Evolutionary conservation across 108 stramenopile species (phyloP).

Genomic region (Schizochytrium sp.): DNA sequence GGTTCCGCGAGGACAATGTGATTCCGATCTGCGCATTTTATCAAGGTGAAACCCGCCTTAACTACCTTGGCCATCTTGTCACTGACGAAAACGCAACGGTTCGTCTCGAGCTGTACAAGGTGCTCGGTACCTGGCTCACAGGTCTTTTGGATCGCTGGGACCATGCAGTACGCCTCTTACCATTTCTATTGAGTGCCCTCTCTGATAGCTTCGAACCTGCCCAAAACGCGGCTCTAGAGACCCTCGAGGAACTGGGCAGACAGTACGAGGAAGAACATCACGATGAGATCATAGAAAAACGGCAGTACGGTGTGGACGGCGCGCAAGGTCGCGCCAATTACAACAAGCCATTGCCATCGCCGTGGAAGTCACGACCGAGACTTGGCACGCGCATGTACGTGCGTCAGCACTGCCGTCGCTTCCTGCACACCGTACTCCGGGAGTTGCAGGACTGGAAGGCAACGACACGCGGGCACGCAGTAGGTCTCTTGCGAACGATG

Average conservation of each 20-base stretch:
- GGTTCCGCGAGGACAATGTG: constrained; percentile 56
- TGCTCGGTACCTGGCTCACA: constrained; percentile 45
- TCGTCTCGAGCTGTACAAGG: constrained; percentile 20
- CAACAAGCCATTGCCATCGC: neutral
- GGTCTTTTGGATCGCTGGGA: constrained; percentile 47
- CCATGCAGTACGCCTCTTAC: constrained; percentile 50
- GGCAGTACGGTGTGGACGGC: constrained; percentile 29
- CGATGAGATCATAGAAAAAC: constrained; percentile 25
- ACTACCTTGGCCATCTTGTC: constrained; percentile 41
- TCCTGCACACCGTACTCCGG: constrained; percentile 39
- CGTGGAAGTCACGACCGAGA: constrained; percentile 29
- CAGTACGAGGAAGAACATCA: constrained; percentile 32
- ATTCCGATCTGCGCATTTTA: constrained; percentile 50
- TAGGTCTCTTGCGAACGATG: neutral
- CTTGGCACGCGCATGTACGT: constrained; percentile 47
- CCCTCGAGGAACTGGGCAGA: constrained; percentile 3
- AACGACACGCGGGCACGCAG: neutral
- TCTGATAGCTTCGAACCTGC: constrained; percentile 27
- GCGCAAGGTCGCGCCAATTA: neutral
- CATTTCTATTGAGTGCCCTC: constrained; percentile 44
- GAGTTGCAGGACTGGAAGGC: constrained; percentile 31
- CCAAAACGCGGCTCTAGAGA: neutral
- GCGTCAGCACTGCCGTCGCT: constrained; percentile 40
- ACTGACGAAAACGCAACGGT: constrained; percentile 31
- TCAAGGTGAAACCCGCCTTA: constrained; percentile 33